Evolutionary conservation across 768 basidiomycete genomes (phyloP), one percentile per base, ranked within the genome.

Genomic region (Holtermanniella nyarrowii): DNA sequence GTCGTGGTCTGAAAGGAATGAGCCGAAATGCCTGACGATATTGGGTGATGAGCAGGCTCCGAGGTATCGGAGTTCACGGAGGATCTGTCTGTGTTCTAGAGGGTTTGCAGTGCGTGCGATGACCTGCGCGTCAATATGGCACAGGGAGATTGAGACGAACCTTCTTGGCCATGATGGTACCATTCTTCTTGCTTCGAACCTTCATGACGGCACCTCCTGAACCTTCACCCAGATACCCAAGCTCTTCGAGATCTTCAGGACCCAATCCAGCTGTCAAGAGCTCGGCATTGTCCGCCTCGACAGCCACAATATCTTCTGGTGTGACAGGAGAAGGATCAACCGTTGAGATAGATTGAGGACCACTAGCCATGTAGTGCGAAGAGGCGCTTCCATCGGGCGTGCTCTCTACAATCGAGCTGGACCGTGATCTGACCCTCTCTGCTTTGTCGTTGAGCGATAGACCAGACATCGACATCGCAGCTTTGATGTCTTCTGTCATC

Each of bases 11-110:
- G 69, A 64, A 16, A 73, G 57, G 55, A 72, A 73, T 0, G 72
- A 71, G 13, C 72, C 72, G 52, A 65, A 72, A 57, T 73, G 72
- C 13, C 70, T 54, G 39, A 73, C 70, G 53, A 73, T 72, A 48
- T 62, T 62, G 1, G 72, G 70, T n/a, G 68, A 72, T 26, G 56
- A 37, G 52, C 70, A 73, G 13, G 62, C 56, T 40, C 70, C 65
- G 43, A 73, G 66, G 53, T 72, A 69, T 43, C 68, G 61, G 3
- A 73, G 62, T 53, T 73, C 72, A 10, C 68, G 65, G 1, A 73
- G 59, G 40, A 73, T 66, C 50, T 73, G 72, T 37, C 68, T 68
- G 58, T 73, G 72, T 56, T 72, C 70, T 21, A 64, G 46, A 10
- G 72, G 72, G 42, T 72, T 71, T 22, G 70, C 62, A 3, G 72